phyloP scores from a whole-genome alignment of 129 eudicot species.

The Lactuca sativa region DNA sequence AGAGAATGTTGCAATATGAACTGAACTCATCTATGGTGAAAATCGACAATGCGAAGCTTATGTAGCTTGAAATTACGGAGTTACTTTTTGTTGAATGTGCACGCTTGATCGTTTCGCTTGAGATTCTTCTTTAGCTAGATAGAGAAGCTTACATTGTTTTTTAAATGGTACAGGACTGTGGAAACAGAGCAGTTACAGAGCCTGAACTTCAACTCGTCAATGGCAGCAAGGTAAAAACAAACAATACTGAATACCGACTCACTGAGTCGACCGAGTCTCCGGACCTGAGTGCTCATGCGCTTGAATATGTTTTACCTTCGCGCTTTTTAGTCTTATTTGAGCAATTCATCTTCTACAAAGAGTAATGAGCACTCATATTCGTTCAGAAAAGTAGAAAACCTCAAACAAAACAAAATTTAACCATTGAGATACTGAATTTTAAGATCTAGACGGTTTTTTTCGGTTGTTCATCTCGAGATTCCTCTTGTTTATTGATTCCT shows the following conservation, averaged over 20 bases:
- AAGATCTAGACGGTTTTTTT: conserved; percentile 45
- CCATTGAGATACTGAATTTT: conserved; percentile 40
- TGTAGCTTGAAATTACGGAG: background rate
- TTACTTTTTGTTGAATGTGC: background rate
- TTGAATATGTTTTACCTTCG: conserved; percentile 6
- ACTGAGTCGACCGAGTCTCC: conserved; percentile 29
- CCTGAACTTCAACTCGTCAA: conserved; percentile 70
- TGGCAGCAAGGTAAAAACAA: conserved; percentile 55
- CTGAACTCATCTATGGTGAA: background rate
- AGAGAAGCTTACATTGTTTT: conserved; percentile 12
- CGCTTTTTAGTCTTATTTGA: conserved; percentile 5
- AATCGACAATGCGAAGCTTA: conserved; percentile 2
- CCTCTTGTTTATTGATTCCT: conserved; percentile 21
- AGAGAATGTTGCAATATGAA: background rate
- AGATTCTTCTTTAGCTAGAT: conserved; percentile 5
- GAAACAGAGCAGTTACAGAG: conserved; percentile 47
- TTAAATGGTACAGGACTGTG: conserved; percentile 37
- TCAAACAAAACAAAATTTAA: conserved; percentile 17
- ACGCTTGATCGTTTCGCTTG: conserved; percentile 3
- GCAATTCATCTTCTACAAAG: conserved; percentile 11
- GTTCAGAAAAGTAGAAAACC: background rate
- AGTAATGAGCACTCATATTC: conserved; percentile 23
- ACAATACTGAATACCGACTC: conserved; percentile 16
- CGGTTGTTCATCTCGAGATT: conserved; percentile 40
- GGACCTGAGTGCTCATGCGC: conserved; percentile 1